A percentile compares a stretch with the other conserved stretches of the same genome.
Conservation (phyloP, 495 filamentous ascomycete species). For the Thozetella sp. region DNA sequence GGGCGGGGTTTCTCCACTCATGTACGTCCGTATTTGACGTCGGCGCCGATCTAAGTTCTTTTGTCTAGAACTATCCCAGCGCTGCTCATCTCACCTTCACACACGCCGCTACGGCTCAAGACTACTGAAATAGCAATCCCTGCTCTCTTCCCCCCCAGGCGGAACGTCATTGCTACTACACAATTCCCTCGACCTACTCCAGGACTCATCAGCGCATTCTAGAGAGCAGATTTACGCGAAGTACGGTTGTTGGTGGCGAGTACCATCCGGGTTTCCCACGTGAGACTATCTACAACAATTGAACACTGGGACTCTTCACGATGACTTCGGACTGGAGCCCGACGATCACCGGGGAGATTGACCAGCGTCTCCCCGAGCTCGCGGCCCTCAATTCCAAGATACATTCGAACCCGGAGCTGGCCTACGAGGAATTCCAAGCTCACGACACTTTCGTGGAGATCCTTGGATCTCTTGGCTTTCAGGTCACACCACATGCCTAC, state of each 20-base stretch:
- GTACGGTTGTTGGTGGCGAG: too few species aligned
- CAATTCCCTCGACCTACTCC: too few species aligned
- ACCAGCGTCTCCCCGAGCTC: conserved; percentile 28
- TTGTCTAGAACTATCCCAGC: background rate
- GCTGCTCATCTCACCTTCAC: background rate
- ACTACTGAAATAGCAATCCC: too few species aligned
- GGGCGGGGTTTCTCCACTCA: background rate
- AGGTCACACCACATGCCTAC: conserved; percentile 47
- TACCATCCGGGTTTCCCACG: too few species aligned
- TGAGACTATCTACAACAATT: background rate
- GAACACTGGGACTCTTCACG: background rate
- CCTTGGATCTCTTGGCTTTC: conserved; percentile 36
- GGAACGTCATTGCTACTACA: too few species aligned
- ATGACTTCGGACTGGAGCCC: conserved; percentile 1
- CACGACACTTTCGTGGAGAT: conserved; percentile 51
- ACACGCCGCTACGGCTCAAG: background rate
- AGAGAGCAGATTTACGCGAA: background rate
- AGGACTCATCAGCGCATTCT: too few species aligned
- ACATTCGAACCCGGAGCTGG: conserved; percentile 55
- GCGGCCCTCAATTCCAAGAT: conserved; percentile 50
- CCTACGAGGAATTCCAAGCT: conserved; percentile 53
- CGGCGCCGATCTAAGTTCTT: background rate
- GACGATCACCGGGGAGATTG: conserved; percentile 22
- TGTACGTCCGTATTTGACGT: background rate
- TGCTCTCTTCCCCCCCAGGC: too few species aligned